Conservation (phyloP, 345 rosid species). For the Eucalyptus paniculata region DNA sequence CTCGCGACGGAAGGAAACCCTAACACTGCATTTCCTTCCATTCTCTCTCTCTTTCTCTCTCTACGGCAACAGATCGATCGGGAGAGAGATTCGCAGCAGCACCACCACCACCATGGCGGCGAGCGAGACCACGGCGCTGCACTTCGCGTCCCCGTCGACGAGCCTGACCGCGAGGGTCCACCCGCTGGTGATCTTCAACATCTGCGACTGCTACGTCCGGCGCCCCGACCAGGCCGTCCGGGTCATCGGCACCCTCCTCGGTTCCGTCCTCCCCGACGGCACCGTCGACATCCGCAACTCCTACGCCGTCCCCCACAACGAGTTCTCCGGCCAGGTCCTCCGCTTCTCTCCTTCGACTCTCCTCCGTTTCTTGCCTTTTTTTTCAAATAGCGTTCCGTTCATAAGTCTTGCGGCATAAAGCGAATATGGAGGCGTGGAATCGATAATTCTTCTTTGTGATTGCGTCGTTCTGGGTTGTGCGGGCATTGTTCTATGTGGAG, state of each 20-base stretch:
- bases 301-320: constrained; percentile 95
- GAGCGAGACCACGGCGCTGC: constrained; percentile 59
- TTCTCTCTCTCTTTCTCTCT: background rate
- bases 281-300: constrained; percentile 92
- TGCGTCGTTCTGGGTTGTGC: background rate
- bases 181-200: constrained; percentile 86
- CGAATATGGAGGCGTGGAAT: background rate
- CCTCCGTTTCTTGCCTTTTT: background rate
- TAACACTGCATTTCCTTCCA: background rate
- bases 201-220: constrained; percentile 88
- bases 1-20: background rate
- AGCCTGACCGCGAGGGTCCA: constrained; percentile 57
- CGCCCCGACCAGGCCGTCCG: constrained; percentile 93
- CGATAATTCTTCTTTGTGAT: background rate
- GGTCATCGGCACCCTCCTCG: constrained; percentile 94
- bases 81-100: background rate
- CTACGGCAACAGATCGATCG: background rate
- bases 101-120: constrained; percentile 35
- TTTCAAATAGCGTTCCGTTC: background rate
- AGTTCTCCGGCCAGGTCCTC: constrained; percentile 72
- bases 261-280: constrained; percentile 78
- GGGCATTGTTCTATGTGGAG: background rate
- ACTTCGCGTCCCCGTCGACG: constrained; percentile 23
- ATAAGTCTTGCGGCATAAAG: background rate
- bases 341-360: rapidly evolving